Percentiles rank a stretch among this genome's conserved stretches.
Evolutionary conservation across 2,329 filamentous ascomycete genomes (phyloP).

Genomic region (Aspergillus uvarum): DNA sequence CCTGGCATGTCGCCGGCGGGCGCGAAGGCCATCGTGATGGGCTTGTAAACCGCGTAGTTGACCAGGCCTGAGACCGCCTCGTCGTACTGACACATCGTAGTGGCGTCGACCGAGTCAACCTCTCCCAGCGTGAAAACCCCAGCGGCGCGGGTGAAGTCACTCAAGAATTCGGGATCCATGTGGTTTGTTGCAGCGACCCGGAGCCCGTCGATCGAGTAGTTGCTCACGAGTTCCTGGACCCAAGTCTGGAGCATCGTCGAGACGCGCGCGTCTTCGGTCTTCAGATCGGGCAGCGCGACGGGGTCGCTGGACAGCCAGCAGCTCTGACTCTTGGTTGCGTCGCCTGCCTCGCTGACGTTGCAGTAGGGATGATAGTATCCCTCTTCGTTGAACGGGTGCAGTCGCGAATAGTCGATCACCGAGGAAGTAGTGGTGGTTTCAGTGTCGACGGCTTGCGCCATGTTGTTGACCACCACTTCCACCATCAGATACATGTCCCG

Average conservation of each 20-base stretch:
- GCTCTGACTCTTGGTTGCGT: slow-evolving; percentile 30
- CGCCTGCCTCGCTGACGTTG: slow-evolving; percentile 17
- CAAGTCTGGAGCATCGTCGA: slow-evolving; percentile 23
- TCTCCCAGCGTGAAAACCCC: slow-evolving; percentile 50
- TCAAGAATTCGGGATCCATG: slow-evolving; percentile 44
- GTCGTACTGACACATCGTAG: slow-evolving; percentile 44
- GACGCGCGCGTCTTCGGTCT: slow-evolving; percentile 45
- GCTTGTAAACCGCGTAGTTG: slow-evolving; percentile 46
- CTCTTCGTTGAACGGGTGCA: slow-evolving; percentile 23
- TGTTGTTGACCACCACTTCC: slow-evolving; percentile 47
- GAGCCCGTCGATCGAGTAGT: slow-evolving; percentile 51
- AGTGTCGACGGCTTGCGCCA: slow-evolving; percentile 20
- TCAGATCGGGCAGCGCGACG: slow-evolving; percentile 50
- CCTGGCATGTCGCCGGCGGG: slow-evolving; percentile 28
- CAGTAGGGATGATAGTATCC: slow-evolving; percentile 22
- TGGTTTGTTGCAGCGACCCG: slow-evolving; percentile 53
- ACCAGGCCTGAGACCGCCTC: slow-evolving; percentile 44
- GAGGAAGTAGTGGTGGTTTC: not conserved
- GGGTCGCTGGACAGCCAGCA: slow-evolving; percentile 43
- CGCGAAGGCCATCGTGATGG: slow-evolving; percentile 35
- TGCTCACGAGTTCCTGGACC: slow-evolving; percentile 44
- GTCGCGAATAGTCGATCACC: slow-evolving; percentile 18
- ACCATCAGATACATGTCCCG: slow-evolving; percentile 52
- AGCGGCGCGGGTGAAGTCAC: slow-evolving; percentile 33
- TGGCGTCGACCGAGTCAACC: slow-evolving; percentile 37